Evolutionary conservation across 129 eudicot genomes (phyloP).

Genomic region (Centella asiatica): DNA sequence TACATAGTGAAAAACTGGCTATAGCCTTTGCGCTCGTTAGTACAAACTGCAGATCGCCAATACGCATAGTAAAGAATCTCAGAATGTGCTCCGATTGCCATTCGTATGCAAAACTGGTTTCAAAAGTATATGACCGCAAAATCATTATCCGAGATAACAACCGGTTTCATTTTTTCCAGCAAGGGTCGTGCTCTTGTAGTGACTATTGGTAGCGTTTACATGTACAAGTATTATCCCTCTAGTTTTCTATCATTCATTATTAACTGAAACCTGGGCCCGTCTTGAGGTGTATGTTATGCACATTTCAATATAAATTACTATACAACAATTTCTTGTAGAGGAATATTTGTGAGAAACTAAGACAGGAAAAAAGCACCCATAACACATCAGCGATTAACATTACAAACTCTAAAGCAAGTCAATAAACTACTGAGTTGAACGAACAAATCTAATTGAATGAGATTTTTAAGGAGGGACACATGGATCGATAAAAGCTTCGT

Average conservation of each 20-base stretch:
- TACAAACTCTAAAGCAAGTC: neutral
- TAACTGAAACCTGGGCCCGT: neutral
- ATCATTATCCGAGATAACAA: conserved; percentile 46
- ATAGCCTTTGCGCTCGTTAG: conserved; percentile 40
- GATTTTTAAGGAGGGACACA: conserved; percentile 31
- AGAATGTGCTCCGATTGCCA: conserved; percentile 59
- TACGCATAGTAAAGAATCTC: conserved; percentile 47
- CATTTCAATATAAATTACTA: too few species aligned
- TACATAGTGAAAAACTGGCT: conserved; percentile 56
- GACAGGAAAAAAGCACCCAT: too few species aligned
- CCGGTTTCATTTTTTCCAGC: conserved; percentile 41
- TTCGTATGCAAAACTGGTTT: conserved; percentile 39
- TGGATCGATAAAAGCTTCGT: conserved; percentile 49
- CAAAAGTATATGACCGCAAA: conserved; percentile 36
- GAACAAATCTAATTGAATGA: conserved; percentile 1
- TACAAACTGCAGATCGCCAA: conserved; percentile 24
- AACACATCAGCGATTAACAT: too few species aligned
- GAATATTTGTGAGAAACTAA: too few species aligned
- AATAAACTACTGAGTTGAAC: neutral
- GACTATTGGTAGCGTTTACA: conserved; percentile 32
- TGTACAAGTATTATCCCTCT: too few species aligned
- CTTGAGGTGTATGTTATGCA: too few species aligned
- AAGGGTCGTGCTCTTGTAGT: conserved; percentile 46
- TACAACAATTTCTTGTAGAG: too few species aligned
- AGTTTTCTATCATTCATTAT: neutral